Evolutionary conservation across 2,329 filamentous ascomycete species (phyloP).

Genomic region (Cryphonectria parasitica): DNA sequence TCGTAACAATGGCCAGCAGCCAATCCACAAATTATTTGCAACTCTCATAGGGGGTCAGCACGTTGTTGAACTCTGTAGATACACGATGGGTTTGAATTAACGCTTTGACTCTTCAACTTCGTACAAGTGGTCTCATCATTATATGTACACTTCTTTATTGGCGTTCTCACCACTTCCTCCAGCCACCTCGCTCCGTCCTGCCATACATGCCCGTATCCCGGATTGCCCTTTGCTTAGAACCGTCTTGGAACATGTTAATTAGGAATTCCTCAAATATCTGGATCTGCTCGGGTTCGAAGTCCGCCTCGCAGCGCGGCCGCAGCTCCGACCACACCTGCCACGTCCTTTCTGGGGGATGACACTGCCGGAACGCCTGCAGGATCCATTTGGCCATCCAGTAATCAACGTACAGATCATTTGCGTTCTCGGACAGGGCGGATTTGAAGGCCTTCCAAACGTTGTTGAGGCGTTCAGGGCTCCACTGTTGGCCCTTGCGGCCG

Average conservation of each 20-base stretch:
- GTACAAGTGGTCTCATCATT: constrained; percentile 30
- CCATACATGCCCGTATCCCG: constrained; percentile 27
- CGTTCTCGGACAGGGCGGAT: constrained; percentile 52
- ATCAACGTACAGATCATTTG: constrained; percentile 55
- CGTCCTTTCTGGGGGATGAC: constrained; percentile 55
- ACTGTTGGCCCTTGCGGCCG: constrained; percentile 63
- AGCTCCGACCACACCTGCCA: constrained; percentile 58
- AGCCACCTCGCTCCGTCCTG: background rate
- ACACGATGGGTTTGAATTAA: background rate
- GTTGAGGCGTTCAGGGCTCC: constrained; percentile 72
- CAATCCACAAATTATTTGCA: background rate
- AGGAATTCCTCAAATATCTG: constrained; percentile 46
- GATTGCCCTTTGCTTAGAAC: constrained; percentile 35
- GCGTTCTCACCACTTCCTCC: background rate
- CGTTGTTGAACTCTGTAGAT: background rate
- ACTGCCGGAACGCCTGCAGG: constrained; percentile 66
- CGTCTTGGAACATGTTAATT: constrained; percentile 48
- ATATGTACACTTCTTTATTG: constrained; percentile 7
- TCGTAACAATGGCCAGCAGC: background rate
- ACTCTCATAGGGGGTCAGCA: background rate
- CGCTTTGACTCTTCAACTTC: background rate
- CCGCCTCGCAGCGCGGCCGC: constrained; percentile 51
- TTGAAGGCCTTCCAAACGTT: constrained; percentile 70
- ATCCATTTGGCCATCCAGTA: constrained; percentile 65
- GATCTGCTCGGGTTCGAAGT: constrained; percentile 38